Evolutionary conservation across 805 yeast genomes (phyloP).

Genomic region (Candida dendrica): DNA sequence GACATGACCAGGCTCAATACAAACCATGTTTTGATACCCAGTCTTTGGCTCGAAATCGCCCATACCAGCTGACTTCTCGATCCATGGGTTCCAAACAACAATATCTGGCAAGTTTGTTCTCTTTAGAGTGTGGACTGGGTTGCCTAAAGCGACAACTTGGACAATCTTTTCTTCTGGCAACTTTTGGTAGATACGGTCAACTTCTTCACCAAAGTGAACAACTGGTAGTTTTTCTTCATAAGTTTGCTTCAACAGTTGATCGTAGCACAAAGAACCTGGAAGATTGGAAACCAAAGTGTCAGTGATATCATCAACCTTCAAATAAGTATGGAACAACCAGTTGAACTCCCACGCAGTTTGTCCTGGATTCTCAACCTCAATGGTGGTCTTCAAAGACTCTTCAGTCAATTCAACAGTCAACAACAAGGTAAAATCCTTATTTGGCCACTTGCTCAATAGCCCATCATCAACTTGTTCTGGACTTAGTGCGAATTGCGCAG

Average conservation of each 20-base stretch:
- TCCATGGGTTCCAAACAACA: slow-evolving; percentile 99
- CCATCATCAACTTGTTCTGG: slow-evolving; percentile 75
- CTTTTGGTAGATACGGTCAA: slow-evolving; percentile 75
- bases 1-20: slow-evolving; percentile 93
- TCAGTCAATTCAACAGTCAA: slow-evolving; percentile 57
- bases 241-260: slow-evolving; percentile 60
- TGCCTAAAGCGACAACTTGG: slow-evolving; percentile 66
- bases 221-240: slow-evolving; percentile 73
- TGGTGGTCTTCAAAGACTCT: slow-evolving; percentile 54
- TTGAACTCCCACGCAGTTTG: slow-evolving; percentile 68
- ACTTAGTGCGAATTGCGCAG: slow-evolving; percentile 85
- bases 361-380: slow-evolving; percentile 74
- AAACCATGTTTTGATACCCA: slow-evolving; percentile 83
- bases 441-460: slow-evolving; percentile 50
- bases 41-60: slow-evolving; percentile 80
- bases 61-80: slow-evolving; percentile 72
- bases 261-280: slow-evolving; percentile 63
- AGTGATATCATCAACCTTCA: slow-evolving; percentile 67
- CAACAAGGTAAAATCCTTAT: slow-evolving; percentile 68
- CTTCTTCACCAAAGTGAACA: slow-evolving; percentile 64
- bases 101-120: slow-evolving; percentile 56
- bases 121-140: slow-evolving; percentile 60
- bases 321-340: slow-evolving; percentile 92
- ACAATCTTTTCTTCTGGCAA: slow-evolving; percentile 47
- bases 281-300: slow-evolving; percentile 74